phyloP scores from a whole-genome alignment of 23 red algal species.

The Pyropia haitanensis region DNA sequence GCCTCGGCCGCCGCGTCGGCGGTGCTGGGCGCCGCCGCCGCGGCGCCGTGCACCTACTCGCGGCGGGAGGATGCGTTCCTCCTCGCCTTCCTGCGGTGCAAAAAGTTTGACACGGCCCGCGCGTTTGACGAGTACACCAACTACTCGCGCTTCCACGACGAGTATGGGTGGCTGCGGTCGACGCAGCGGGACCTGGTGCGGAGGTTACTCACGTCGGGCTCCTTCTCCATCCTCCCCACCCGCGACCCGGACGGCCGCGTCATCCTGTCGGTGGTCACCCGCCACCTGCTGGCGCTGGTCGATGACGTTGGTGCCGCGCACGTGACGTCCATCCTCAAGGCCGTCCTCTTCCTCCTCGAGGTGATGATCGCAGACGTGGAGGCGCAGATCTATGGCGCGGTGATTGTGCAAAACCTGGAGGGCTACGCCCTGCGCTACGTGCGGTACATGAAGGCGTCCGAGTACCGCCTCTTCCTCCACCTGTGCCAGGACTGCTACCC shows the following conservation, averaged over 20 bases:
- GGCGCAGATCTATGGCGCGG: slow-evolving; percentile 29
- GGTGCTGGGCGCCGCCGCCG: too few relatives aligned
- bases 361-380: slow-evolving; percentile 13
- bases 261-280: slow-evolving; percentile 24
- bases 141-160: slow-evolving; percentile 13
- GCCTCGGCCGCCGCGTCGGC: too few relatives aligned
- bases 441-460: slow-evolving; percentile 9
- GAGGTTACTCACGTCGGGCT: slow-evolving; percentile 16
- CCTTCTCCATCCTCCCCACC: slow-evolving; percentile 17
- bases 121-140: slow-evolving; percentile 16
- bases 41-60: not conserved
- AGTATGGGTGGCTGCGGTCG: slow-evolving; percentile 16
- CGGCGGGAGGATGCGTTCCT: slow-evolving; percentile 11
- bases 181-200: slow-evolving; percentile 12
- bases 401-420: slow-evolving; percentile 13
- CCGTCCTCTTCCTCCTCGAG: slow-evolving; percentile 21
- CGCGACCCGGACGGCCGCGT: slow-evolving; percentile 8
- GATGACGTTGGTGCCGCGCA: slow-evolving; percentile 2
- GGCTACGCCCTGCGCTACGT: slow-evolving; percentile 11
- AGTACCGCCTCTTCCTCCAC: slow-evolving; percentile 16
- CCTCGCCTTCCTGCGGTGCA: slow-evolving; percentile 11
- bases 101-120: slow-evolving; percentile 19
- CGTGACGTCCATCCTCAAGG: slow-evolving; percentile 2
- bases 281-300: slow-evolving; percentile 9
- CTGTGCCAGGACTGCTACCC: slow-evolving; percentile 24